Percentiles rank a stretch among this genome's conserved stretches.
Conservation (phyloP, 352 stramenopile species). For the Globisporangium recalcitrans region DNA sequence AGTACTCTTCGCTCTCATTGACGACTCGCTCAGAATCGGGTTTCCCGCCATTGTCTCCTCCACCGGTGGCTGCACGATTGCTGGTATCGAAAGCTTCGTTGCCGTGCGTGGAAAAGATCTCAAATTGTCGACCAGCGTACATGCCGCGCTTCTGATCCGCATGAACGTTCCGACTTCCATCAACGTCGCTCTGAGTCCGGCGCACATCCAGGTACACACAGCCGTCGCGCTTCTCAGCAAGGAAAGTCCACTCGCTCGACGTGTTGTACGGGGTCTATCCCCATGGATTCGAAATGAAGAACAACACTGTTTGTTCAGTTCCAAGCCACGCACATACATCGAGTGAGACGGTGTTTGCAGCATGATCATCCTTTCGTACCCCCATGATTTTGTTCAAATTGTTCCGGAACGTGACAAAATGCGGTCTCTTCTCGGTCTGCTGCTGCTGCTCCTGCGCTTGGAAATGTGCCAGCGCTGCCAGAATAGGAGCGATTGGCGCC, state of each 20-base stretch:
- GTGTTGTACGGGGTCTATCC: constrained; percentile 76
- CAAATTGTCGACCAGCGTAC: constrained; percentile 72
- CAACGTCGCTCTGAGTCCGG: constrained; percentile 38
- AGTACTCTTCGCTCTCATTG: constrained; percentile 69
- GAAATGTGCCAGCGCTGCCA: constrained; percentile 41
- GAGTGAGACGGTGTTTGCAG: background rate
- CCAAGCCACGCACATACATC: background rate
- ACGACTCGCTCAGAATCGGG: constrained; percentile 23
- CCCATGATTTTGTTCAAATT: constrained; percentile 84
- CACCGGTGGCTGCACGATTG: background rate
- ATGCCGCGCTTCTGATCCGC: constrained; percentile 47
- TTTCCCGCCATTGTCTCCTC: background rate
- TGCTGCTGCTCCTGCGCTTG: constrained; percentile 17
- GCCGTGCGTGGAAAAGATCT: constrained; percentile 44
- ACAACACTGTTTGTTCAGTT: background rate
- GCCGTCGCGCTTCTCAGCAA: constrained; percentile 42
- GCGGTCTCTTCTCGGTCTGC: constrained; percentile 17
- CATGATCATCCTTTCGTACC: constrained; percentile 24
- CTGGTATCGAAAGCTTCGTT: background rate
- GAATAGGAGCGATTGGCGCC: constrained; percentile 45
- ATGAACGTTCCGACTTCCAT: constrained; percentile 34
- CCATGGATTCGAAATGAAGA: background rate
- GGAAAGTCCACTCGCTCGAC: constrained; percentile 61
- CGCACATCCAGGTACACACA: constrained; percentile 67
- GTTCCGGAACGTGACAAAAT: constrained; percentile 74